Percentiles rank a stretch among this genome's conserved stretches.
phyloP scores from a whole-genome alignment of 805 yeast species.

The Aciculoconidium aculeatum region DNA sequence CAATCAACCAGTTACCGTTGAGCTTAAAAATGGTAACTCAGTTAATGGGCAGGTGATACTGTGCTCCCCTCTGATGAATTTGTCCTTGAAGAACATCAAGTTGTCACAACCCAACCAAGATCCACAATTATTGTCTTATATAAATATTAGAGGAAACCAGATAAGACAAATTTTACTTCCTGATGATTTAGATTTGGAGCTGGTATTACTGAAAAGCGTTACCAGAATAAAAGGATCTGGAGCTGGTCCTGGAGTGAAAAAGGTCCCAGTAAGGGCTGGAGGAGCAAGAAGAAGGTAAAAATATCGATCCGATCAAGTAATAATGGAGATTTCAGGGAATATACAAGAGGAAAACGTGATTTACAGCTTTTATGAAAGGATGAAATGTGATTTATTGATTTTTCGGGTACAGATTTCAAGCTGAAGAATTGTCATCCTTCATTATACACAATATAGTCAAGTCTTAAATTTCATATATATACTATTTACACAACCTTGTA shows the following conservation, averaged over 20 bases:
- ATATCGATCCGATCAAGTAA: no score
- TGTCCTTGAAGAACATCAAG: constrained; percentile 72
- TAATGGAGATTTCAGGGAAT: no score
- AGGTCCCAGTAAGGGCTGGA: constrained; percentile 9
- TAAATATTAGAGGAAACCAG: constrained; percentile 85
- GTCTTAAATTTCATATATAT: neutral
- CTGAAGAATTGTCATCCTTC: neutral
- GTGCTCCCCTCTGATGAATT: constrained; percentile 89
- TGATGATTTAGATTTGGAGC: constrained; percentile 74
- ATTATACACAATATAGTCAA: neutral
- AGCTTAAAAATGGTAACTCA: constrained; percentile 84
- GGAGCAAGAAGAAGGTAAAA: no score
- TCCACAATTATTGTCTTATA: constrained; percentile 65
- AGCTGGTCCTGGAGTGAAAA: constrained; percentile 32
- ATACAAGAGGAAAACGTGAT: no score
- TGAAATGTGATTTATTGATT: no score
- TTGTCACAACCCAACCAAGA: constrained; percentile 69
- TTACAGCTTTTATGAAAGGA: neutral
- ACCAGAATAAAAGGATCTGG: constrained; percentile 38
- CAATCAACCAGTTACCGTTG: constrained; percentile 84
- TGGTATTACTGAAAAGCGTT: constrained; percentile 48
- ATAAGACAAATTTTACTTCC: constrained; percentile 81
- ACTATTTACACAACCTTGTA: no score
- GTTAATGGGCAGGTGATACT: constrained; percentile 79
- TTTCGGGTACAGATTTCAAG: no score